Conservation (phyloP, 805 yeast genomes). For the Candida schatavii region DNA sequence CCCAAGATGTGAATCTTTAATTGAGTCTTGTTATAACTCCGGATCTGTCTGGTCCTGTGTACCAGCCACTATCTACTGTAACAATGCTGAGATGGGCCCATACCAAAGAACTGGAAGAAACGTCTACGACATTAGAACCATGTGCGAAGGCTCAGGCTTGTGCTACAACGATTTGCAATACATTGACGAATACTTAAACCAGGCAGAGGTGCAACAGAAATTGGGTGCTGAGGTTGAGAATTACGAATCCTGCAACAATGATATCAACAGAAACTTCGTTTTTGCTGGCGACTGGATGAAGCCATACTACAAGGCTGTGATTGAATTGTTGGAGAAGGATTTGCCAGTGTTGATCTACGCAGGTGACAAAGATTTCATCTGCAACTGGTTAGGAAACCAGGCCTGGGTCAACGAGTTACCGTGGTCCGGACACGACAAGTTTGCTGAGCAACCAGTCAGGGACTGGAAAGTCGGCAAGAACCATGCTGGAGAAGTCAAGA, state of each 20-base stretch:
- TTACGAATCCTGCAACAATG: conserved; percentile 74
- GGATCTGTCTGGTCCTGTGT: conserved; percentile 81
- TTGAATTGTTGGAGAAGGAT: conserved; percentile 61
- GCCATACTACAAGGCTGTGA: conserved; percentile 63
- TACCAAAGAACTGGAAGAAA: conserved; percentile 83
- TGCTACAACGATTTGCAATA: conserved; percentile 81
- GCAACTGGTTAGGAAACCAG: conserved; percentile 89
- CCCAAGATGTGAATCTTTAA: conserved; percentile 73
- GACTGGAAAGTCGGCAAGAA: conserved; percentile 41
- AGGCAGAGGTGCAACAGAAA: conserved; percentile 70
- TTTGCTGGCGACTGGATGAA: conserved; percentile 91
- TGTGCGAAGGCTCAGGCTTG: conserved; percentile 64
- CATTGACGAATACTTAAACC: conserved; percentile 77
- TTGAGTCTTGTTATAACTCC: conserved; percentile 73
- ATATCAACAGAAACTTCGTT: conserved; percentile 74
- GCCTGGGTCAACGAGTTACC: conserved; percentile 73
- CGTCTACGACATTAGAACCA: conserved; percentile 82
- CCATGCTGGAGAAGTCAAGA: conserved; percentile 71
- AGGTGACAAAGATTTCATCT: conserved; percentile 91
- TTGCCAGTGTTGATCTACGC: conserved; percentile 85
- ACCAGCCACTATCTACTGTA: conserved; percentile 90
- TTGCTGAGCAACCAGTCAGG: conserved; percentile 37
- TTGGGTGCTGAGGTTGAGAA: conserved; percentile 87
- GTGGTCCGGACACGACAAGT: conserved; percentile 59
- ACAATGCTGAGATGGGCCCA: conserved; percentile 77